These are phyloP conservation scores for Nannochloropsis salina DNA, from an alignment of 108 stramenopile species.

Conservation along the genomic window DNA sequence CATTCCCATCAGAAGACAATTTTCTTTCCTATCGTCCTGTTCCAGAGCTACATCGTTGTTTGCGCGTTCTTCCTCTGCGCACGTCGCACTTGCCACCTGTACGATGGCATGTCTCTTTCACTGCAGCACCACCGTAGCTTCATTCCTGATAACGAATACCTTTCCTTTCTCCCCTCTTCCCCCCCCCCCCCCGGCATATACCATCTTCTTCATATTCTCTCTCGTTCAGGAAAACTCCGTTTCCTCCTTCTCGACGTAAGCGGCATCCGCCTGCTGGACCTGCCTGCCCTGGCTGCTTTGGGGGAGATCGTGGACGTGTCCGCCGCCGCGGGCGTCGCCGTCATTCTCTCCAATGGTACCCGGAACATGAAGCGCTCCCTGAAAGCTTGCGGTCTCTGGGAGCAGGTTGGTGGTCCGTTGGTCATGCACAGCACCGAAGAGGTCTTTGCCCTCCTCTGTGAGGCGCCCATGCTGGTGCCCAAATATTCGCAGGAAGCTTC, in stretches of 20 bases:
- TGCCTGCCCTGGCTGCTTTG: not conserved
- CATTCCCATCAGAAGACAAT: too few relatives aligned
- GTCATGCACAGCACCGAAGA: not conserved
- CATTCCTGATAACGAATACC: too few relatives aligned
- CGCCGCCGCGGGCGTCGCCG: not conserved
- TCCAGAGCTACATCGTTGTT: too few relatives aligned
- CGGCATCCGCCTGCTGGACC: slow-evolving; percentile 6
- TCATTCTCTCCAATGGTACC: not conserved
- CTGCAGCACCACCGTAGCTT: too few relatives aligned
- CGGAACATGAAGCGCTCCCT: not conserved
- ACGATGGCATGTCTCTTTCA: too few relatives aligned
- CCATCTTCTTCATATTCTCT: too few relatives aligned
- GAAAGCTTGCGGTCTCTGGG: not conserved
- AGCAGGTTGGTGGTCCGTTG: not conserved
- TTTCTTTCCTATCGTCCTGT: too few relatives aligned
- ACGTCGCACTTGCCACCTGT: too few relatives aligned
- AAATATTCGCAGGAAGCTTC: not conserved
- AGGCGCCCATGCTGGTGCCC: not conserved
- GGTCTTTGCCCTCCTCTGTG: not conserved
- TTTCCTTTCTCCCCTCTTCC: too few relatives aligned
- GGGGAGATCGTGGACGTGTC: not conserved
- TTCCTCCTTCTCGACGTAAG: not conserved
- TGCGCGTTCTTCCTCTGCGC: too few relatives aligned
- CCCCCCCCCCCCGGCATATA: too few relatives aligned
- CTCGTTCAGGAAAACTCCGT: not conserved